These are phyloP conservation scores for Tolypocladium tropicale DNA, from an alignment of 2,329 filamentous ascomycete genomes.

Conservation along the genomic window DNA sequence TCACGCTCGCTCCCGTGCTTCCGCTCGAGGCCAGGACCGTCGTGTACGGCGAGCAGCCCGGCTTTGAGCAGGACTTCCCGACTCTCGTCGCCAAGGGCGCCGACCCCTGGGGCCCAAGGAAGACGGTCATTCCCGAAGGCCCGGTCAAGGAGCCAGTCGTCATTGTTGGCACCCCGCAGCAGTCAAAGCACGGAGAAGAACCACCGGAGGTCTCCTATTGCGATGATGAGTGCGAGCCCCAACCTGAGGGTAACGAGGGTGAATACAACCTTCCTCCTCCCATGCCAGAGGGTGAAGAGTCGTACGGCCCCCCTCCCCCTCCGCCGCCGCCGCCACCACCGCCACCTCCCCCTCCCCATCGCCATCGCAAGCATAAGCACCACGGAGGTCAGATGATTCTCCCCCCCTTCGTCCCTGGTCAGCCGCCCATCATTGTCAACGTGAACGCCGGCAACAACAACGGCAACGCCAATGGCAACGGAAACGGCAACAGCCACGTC, in stretches of 20 bases:
- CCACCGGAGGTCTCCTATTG: background rate
- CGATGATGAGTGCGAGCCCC: too few species aligned
- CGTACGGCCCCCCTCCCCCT: too few species aligned
- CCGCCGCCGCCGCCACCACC: background rate
- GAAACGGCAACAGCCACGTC: background rate
- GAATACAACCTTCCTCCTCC: too few species aligned
- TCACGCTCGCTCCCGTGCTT: background rate
- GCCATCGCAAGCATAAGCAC: background rate
- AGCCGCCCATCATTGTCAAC: background rate
- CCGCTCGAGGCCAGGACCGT: background rate
- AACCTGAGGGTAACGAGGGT: too few species aligned
- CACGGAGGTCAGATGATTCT: background rate
- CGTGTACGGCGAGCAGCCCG: background rate
- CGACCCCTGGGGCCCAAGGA: rapidly evolving
- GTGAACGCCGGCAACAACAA: background rate
- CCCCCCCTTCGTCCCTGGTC: background rate
- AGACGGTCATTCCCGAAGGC: background rate
- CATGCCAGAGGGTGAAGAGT: too few species aligned
- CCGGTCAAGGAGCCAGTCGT: background rate
- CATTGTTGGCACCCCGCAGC: background rate
- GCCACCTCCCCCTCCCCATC: too few species aligned
- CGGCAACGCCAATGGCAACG: background rate
- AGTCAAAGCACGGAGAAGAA: background rate
- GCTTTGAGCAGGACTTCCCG: background rate
- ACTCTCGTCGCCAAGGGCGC: background rate